These are phyloP conservation scores for Aspergillus ochraceus DNA, from an alignment of 2,329 filamentous ascomycete species.

Conservation along the genomic window DNA sequence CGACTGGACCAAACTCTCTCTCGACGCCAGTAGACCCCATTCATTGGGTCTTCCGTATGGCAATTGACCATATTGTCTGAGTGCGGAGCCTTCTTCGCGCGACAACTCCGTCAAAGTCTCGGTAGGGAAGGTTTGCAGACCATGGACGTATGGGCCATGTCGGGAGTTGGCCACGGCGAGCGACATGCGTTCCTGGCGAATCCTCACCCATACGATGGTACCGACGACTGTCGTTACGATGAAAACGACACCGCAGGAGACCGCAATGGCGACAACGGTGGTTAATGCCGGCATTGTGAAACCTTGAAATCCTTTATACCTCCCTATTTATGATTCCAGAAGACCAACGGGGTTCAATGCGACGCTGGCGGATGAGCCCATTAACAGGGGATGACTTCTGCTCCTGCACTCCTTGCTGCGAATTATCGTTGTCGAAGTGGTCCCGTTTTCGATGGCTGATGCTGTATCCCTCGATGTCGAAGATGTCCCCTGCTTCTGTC, in stretches of 20 bases:
- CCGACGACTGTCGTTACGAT: constrained; percentile 32
- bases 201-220: constrained; percentile 36
- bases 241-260: constrained; percentile 34
- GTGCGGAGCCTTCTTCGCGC: constrained; percentile 30
- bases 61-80: constrained; percentile 34
- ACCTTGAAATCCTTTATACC: background rate
- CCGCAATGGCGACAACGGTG: constrained; percentile 36
- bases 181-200: constrained; percentile 34
- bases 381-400: background rate
- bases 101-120: constrained; percentile 35
- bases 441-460: background rate
- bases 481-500: background rate
- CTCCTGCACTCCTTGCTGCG: background rate
- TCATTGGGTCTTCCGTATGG: constrained; percentile 36
- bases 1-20: constrained; percentile 28
- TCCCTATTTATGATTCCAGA: background rate
- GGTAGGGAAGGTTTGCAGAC: constrained; percentile 22
- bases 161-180: constrained; percentile 25
- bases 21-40: constrained; percentile 36
- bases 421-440: background rate
- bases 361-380: background rate
- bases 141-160: constrained; percentile 20
- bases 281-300: constrained; percentile 34
- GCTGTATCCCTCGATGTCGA: background rate
- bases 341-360: background rate